These are phyloP conservation scores for Aaosphaeria arxii DNA, from an alignment of 2,329 filamentous ascomycete species.

Conservation along the genomic window DNA sequence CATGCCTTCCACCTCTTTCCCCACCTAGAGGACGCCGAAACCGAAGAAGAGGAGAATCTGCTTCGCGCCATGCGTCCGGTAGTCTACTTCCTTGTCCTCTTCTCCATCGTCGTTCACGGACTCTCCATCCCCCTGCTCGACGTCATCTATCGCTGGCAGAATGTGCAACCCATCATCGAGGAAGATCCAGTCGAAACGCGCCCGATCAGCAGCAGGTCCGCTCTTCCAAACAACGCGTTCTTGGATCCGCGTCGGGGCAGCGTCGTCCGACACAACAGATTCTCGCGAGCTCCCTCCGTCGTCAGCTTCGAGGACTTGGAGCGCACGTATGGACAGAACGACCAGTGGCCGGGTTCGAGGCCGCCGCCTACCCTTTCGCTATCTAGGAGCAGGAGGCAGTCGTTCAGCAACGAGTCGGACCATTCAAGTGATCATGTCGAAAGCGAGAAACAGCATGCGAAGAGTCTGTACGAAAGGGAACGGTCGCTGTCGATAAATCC, in stretches of 20 bases:
- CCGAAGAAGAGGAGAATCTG: slow-evolving; percentile 34
- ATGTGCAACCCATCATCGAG: slow-evolving; percentile 32
- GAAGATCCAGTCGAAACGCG: slow-evolving; percentile 29
- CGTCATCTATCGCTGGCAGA: slow-evolving; percentile 24
- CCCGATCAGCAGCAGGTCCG: slow-evolving; percentile 32
- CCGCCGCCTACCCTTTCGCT: too few relatives aligned
- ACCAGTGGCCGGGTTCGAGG: neutral
- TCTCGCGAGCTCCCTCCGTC: slow-evolving; percentile 20
- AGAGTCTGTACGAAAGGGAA: too few relatives aligned
- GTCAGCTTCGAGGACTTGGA: neutral
- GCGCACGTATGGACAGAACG: neutral
- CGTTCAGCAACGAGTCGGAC: too few relatives aligned
- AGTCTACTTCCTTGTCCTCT: slow-evolving; percentile 43
- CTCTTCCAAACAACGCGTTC: slow-evolving; percentile 41
- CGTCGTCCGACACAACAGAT: slow-evolving; percentile 47
- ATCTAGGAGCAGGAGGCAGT: too few relatives aligned
- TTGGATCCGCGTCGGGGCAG: slow-evolving; percentile 19
- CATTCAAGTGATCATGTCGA: too few relatives aligned
- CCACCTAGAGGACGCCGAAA: slow-evolving; percentile 33
- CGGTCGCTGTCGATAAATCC: too few relatives aligned
- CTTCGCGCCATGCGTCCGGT: slow-evolving; percentile 36
- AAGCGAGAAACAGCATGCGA: too few relatives aligned
- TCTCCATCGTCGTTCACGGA: slow-evolving; percentile 44
- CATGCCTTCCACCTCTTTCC: slow-evolving; percentile 40
- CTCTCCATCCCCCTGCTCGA: slow-evolving; percentile 44